phyloP scores from a whole-genome alignment of 257 asterid genomes.

The Thymus quinquecostatus region DNA sequence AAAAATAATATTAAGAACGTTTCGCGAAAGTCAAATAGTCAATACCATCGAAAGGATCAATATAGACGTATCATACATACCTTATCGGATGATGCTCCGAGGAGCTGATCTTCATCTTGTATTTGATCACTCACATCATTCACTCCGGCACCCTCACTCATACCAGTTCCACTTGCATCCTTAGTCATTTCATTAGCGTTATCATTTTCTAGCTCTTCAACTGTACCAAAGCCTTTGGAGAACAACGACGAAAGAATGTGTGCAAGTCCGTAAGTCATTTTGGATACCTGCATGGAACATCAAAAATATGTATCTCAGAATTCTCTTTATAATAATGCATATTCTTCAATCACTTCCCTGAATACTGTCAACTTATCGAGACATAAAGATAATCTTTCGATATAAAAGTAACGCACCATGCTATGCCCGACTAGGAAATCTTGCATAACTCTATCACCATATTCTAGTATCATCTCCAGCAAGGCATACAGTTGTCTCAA shows the following conservation, averaged over 20 bases:
- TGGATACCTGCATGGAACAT: conserved; percentile 57
- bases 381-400: background rate
- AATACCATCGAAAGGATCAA: conserved; percentile 13
- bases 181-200: conserved; percentile 48
- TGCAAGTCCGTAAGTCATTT: conserved; percentile 70
- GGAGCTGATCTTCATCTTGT: conserved; percentile 88
- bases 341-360: background rate
- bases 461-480: conserved; percentile 56
- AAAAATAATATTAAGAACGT: background rate
- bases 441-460: conserved; percentile 67
- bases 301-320: conserved; percentile 9
- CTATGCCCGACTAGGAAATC: conserved; percentile 68
- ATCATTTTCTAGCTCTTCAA: conserved; percentile 62
- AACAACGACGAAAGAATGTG: conserved; percentile 67
- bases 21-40: conserved; percentile 20
- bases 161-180: conserved; percentile 89
- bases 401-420: conserved; percentile 56
- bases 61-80: conserved; percentile 39
- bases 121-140: conserved; percentile 93
- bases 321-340: background rate
- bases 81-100: conserved; percentile 68
- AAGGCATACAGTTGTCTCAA: conserved; percentile 51
- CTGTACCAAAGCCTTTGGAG: conserved; percentile 73
- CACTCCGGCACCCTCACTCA: conserved; percentile 88
- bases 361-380: background rate